Evolutionary conservation across 345 rosid species (phyloP), one percentile per base, ranked within the genome.

Genomic region (Sapria himalayana): DNA sequence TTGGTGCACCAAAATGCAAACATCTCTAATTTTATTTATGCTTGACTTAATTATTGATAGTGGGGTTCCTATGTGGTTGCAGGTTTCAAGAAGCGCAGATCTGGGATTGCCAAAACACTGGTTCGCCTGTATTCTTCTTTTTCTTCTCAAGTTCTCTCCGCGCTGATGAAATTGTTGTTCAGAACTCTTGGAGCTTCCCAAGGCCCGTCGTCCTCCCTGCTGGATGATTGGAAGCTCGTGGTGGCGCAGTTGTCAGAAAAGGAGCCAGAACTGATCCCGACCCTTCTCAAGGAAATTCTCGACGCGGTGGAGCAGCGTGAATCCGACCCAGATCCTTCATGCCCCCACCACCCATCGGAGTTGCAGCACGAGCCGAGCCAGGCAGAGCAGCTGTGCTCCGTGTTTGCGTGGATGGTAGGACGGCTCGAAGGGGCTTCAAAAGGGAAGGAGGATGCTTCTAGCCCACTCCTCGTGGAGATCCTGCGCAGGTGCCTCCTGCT

Each of bases 391-490:
- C 65, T 76, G 48, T 71, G 68, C 44, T 52, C 39, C 54, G 48
- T 82, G 64, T 72, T 79, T 65, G 58, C 69, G 19, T 79, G 91
- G 85, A 73, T 82, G 25, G 74, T 76, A 48, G 57, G 59, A 48
- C 71, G 56, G 46, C 54, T 73, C 46, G 51, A 55, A 63, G 63
- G 44, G 44, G 41, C 61, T 47, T 20, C 48, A 5, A 36, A 48
- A 19, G 59, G 53, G 56, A 48, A 25, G 41, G n/a, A n/a, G n/a
- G 58, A 51, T 37, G 27, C 56, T 5, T 52, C 71, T 16, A 64
- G 58, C 33, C 39, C 59, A 29, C 47, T 64, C 52, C 35, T 73
- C 29, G 44, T 40, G 50, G 75, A 64, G 35, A 56, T 82, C 50
- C 51, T 72, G 11, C 67, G 58, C 1, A 67, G 69, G 57, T 72